Conservation (phyloP, 176 grass and related monocot genomes). For the Thalia dealbata region DNA sequence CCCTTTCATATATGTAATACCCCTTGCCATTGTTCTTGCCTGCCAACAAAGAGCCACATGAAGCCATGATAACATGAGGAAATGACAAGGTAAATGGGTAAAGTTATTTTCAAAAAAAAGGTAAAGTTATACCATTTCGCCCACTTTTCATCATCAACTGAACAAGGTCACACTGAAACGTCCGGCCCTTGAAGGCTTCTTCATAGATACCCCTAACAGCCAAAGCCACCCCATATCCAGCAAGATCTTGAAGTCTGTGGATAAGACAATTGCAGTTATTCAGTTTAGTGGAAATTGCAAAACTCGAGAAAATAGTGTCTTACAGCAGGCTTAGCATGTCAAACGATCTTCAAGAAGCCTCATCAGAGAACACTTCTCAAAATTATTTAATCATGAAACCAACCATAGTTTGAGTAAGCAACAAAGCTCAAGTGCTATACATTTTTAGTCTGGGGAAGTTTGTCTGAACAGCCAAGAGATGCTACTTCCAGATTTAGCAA, state of each 20-base stretch:
- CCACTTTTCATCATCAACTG: constrained; percentile 60
- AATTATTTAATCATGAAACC: too few relatives aligned
- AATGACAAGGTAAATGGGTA: constrained; percentile 16
- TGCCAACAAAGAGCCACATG: constrained; percentile 22
- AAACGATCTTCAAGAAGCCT: neutral
- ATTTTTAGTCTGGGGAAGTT: too few relatives aligned
- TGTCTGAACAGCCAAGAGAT: too few relatives aligned
- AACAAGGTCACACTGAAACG: constrained; percentile 33
- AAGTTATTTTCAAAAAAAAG: too few relatives aligned
- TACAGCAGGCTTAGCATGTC: neutral
- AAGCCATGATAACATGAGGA: neutral
- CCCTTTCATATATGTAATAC: constrained; percentile 92
- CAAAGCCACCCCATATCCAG: constrained; percentile 88
- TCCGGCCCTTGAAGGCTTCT: constrained; percentile 45
- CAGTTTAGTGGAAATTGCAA: neutral
- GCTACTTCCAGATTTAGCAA: too few relatives aligned
- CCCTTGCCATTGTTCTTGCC: constrained; percentile 91
- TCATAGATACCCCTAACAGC: constrained; percentile 62
- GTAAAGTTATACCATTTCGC: constrained; percentile 48
- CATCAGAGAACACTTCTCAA: too few relatives aligned
- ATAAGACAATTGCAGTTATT: neutral
- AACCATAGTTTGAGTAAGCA: too few relatives aligned
- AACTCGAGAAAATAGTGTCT: neutral
- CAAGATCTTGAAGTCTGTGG: constrained; percentile 68
- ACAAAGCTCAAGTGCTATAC: too few relatives aligned